phyloP scores from a whole-genome alignment of 495 filamentous ascomycete species.

The Penicillium canariense region DNA sequence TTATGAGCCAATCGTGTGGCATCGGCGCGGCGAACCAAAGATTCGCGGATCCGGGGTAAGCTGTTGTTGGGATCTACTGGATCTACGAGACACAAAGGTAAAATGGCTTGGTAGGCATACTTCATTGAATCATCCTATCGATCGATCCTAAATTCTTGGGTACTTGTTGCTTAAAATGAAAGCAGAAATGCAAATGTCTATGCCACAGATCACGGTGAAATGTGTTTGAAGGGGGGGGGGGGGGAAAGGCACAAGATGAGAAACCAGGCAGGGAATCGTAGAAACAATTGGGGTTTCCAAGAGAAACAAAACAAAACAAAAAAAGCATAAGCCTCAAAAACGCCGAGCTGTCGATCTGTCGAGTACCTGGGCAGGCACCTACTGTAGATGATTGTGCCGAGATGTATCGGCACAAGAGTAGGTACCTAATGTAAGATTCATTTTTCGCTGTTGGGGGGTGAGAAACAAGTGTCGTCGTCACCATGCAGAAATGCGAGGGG shows the following conservation, averaged over 20 bases:
- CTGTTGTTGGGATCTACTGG: constrained; percentile 4
- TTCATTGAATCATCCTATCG: constrained; percentile 1
- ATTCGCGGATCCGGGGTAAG: constrained; percentile 24
- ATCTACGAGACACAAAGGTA: background rate
- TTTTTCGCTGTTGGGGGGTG: background rate
- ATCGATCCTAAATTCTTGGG: background rate
- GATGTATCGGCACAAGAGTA: background rate
- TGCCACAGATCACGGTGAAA: constrained; percentile 5
- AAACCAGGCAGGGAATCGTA: constrained; percentile 10
- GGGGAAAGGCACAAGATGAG: constrained; percentile 3
- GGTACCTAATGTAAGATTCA: background rate
- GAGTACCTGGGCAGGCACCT: background rate
- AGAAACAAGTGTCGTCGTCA: constrained; percentile 1
- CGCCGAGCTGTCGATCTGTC: constrained; percentile 14
- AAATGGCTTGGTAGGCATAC: background rate
- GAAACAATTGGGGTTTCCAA: constrained; percentile 12
- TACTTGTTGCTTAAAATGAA: background rate
- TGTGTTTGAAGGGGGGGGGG: background rate
- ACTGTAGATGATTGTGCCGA: background rate
- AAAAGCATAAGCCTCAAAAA: constrained; percentile 12
- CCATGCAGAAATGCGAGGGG: constrained; percentile 16
- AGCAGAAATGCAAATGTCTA: constrained; percentile 14
- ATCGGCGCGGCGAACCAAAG: constrained; percentile 4
- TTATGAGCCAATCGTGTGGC: constrained; percentile 3
- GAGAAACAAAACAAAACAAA: too few species aligned